Evolutionary conservation across 805 yeast genomes (phyloP), one percentile per base, ranked within the genome.

Genomic region (Kockiozyma suomiensis): DNA sequence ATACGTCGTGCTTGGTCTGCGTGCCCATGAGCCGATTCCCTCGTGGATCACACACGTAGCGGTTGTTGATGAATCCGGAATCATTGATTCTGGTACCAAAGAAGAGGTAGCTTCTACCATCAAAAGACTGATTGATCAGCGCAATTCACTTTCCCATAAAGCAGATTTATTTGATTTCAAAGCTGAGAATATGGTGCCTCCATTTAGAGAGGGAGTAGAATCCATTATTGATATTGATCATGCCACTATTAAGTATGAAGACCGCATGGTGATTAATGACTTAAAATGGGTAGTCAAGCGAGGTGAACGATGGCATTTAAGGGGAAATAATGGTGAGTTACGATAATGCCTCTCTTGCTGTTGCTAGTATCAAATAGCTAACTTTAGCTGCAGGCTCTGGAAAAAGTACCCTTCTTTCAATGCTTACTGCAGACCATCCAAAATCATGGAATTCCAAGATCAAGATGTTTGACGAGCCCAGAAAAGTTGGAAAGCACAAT

Each of bases 351-450:
- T n/a, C n/a, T n/a, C n/a, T n/a, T n/a, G n/a, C n/a, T n/a, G n/a
- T n/a, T n/a, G n/a, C n/a, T n/a, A n/a, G n/a, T n/a, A n/a, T n/a
- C n/a, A n/a, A 13, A 5, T 26, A 28, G 28, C 54, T 48, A 19
- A 25, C 51, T 38, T 17, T 19, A 17, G 1, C 19, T 1, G 4
- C 17, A 61, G 65, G 65, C 5, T 50, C 96, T 0, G 99, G 99
- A 0, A 93, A 93, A 72, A 88, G 97, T 1, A 94, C 99, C 0
- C 74, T 93, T 25, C 74, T 94, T 15, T 84, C 97, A 1, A 72
- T 94, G 48, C 78, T 93, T 30, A 91, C 97, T 0, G 91, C 96
- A 3, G 99, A 93, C 68, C 99, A 93, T 71, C 99, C 99, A 0
- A 97, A 93, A 74, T 86, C 97, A 1, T 93, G 98, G 98, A 86